A percentile compares a stretch with the other conserved stretches of the same genome.
phyloP scores from a whole-genome alignment of 768 basidiomycete species.

The Phlebiopsis flavidoalba region DNA sequence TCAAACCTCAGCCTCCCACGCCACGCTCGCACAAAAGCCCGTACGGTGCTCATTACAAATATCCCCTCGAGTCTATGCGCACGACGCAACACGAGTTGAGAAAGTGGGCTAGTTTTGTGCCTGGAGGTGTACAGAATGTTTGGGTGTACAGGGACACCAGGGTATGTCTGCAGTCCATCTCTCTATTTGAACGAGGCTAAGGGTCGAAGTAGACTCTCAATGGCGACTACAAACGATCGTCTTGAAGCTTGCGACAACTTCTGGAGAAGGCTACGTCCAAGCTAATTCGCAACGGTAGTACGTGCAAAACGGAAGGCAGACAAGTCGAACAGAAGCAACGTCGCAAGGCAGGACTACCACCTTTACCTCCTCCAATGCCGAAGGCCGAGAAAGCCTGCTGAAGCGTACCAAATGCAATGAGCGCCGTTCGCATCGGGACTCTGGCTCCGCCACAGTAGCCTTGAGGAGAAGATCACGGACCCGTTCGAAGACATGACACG shows the following conservation, averaged over 20 bases:
- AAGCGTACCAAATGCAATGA: conserved; percentile 1
- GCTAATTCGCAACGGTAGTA: conserved; percentile 31
- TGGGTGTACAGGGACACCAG: conserved; percentile 60
- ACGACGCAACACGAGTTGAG: conserved; percentile 42
- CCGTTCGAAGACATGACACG: background rate
- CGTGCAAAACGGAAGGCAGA: conserved; percentile 20
- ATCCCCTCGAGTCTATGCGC: conserved; percentile 51
- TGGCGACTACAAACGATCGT: conserved; percentile 36
- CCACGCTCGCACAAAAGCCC: conserved; percentile 56
- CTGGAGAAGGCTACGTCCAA: conserved; percentile 54
- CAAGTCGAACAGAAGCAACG: conserved; percentile 21
- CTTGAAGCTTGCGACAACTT: conserved; percentile 41
- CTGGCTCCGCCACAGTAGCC: background rate
- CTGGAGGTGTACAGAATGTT: conserved; percentile 62
- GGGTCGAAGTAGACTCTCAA: conserved; percentile 28
- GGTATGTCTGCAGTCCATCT: background rate
- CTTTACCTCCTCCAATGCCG: background rate
- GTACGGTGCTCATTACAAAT: conserved; percentile 63
- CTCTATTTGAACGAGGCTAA: background rate
- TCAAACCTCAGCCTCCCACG: conserved; percentile 55
- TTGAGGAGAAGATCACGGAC: background rate
- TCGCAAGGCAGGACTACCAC: conserved; percentile 11
- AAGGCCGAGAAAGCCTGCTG: background rate
- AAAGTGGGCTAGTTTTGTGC: conserved; percentile 56
- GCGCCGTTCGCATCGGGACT: background rate